Conservation (phyloP, 805 yeast species). For the Starmerella scarabaei region DNA sequence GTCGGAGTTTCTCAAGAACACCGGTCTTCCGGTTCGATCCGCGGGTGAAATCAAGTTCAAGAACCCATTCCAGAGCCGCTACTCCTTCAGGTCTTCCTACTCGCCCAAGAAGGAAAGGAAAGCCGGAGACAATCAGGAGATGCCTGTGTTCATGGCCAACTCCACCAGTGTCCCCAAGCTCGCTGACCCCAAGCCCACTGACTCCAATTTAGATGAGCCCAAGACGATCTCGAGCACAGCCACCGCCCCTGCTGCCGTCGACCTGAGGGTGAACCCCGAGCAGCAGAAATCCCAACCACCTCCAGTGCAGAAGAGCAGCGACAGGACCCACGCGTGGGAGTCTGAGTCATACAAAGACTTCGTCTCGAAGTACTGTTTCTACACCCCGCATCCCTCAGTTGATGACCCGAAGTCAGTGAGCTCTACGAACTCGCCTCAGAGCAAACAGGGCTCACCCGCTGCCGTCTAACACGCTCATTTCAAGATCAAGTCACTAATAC, state of each 20-base stretch:
- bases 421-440: not conserved
- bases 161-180: not conserved
- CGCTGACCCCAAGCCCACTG: not conserved
- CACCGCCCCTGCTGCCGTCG: not conserved
- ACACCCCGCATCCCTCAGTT: conserved; percentile 17
- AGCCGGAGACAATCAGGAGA: not conserved
- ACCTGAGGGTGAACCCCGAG: not conserved
- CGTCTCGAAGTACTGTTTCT: conserved; percentile 31
- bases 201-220: not conserved
- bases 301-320: not conserved
- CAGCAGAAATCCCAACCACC: not conserved
- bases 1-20: not conserved
- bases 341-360: conserved; percentile 30
- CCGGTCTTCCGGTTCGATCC: not conserved
- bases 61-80: conserved; percentile 21
- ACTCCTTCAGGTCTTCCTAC: conserved; percentile 25
- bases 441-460: not conserved
- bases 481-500: not conserved
- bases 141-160: not conserved
- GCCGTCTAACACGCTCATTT: not conserved
- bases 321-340: conserved; percentile 18
- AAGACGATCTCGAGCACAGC: not conserved
- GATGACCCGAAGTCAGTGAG: too few species aligned
- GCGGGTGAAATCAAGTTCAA: not conserved
- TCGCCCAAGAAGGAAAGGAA: conserved; percentile 7